phyloP scores from a whole-genome alignment of 2,329 filamentous ascomycete species.

The Fusarium devonianum region DNA sequence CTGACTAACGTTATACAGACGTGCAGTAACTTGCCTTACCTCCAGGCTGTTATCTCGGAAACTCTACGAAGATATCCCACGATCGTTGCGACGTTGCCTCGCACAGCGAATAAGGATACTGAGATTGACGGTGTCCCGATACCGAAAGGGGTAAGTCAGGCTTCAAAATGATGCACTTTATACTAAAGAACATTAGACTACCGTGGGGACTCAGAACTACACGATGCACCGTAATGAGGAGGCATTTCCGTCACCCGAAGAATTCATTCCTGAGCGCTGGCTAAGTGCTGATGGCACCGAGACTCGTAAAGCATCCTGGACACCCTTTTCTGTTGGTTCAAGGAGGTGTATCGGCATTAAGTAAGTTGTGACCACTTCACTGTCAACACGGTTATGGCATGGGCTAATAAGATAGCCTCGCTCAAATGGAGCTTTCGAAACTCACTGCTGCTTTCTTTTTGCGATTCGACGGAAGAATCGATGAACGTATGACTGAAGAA shows the following conservation, averaged over 20 bases:
- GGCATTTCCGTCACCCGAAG: neutral
- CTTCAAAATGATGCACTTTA: too few relatives aligned
- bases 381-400: too few relatives aligned
- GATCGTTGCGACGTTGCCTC: constrained; percentile 1
- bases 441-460: neutral
- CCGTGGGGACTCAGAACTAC: constrained; percentile 3
- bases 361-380: neutral
- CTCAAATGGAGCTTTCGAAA: neutral
- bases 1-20: neutral
- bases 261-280: neutral
- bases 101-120: neutral
- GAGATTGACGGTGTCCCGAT: neutral
- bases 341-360: neutral
- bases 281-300: neutral
- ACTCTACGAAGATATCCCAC: constrained; percentile 1
- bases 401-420: neutral
- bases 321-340: neutral
- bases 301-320: neutral
- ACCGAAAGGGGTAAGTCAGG: constrained; percentile 2
- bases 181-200: too few relatives aligned
- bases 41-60: constrained; percentile 3
- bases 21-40: neutral
- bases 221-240: neutral
- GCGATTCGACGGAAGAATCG: neutral
- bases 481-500: neutral